These are phyloP conservation scores for Saccharomycopsis capsularis DNA, from an alignment of 805 yeast genomes.

Conservation along the genomic window DNA sequence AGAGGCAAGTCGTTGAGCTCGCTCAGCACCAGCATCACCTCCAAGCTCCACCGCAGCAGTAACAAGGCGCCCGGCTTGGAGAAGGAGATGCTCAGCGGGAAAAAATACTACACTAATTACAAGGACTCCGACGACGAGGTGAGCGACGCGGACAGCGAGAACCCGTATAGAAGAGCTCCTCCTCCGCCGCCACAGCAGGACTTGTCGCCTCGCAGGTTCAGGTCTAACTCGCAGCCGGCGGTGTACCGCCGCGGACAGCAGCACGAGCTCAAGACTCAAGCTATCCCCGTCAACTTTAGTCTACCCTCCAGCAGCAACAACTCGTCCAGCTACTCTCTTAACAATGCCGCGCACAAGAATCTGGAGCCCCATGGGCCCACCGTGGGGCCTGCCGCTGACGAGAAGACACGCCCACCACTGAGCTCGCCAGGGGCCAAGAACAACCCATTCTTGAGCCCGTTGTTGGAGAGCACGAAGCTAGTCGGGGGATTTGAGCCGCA, in stretches of 20 bases:
- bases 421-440: background rate
- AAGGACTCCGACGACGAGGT: too few relatives aligned
- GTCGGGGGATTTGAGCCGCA: too few relatives aligned
- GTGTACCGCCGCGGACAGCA: too few relatives aligned
- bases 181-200: too few relatives aligned
- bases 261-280: background rate
- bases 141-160: too few relatives aligned
- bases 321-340: too few relatives aligned
- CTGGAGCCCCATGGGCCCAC: too few relatives aligned
- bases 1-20: slow-evolving; percentile 5
- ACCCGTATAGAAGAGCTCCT: too few relatives aligned
- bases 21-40: background rate
- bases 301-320: background rate
- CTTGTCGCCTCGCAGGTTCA: slow-evolving; percentile 1
- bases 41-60: slow-evolving; percentile 1
- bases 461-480: background rate
- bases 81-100: slow-evolving; percentile 1
- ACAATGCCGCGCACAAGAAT: too few relatives aligned
- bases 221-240: slow-evolving; percentile 1
- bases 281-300: slow-evolving; percentile 6
- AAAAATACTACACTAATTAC: background rate
- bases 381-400: background rate
- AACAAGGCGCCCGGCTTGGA: background rate
- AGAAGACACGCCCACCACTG: slow-evolving; percentile 2
- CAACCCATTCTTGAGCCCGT: slow-evolving; percentile 15